phyloP scores from a whole-genome alignment of 2,329 filamentous ascomycete genomes.

The Pestalotiopsis fici region DNA sequence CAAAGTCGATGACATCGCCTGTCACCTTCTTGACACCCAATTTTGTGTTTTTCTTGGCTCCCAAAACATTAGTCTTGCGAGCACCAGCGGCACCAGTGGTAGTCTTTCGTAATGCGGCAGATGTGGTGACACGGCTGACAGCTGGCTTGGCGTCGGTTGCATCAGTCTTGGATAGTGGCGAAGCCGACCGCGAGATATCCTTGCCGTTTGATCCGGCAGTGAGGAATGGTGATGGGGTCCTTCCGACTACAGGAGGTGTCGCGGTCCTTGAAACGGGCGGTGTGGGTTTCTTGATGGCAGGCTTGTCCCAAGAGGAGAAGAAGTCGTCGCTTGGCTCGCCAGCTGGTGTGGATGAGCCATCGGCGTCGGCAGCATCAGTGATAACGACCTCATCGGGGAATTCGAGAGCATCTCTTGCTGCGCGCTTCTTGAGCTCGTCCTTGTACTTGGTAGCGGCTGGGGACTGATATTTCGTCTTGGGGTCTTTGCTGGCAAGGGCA shows the following conservation, averaged over 20 bases:
- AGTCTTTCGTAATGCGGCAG: slow-evolving; percentile 80
- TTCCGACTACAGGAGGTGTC: slow-evolving; percentile 79
- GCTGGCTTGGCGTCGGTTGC: slow-evolving; percentile 59
- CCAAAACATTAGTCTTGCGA: slow-evolving; percentile 83
- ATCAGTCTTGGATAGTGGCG: slow-evolving; percentile 71
- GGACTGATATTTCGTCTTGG: slow-evolving; percentile 95
- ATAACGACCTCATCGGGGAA: slow-evolving; percentile 87
- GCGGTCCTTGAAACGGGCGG: slow-evolving; percentile 88
- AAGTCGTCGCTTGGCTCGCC: slow-evolving; percentile 89
- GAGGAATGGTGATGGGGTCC: slow-evolving; percentile 88
- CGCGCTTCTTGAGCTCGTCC: slow-evolving; percentile 87
- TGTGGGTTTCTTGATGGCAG: slow-evolving; percentile 92
- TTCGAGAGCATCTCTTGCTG: slow-evolving; percentile 81
- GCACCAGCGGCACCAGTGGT: slow-evolving; percentile 57
- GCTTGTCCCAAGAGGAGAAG: slow-evolving; percentile 99
- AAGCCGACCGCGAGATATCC: slow-evolving; percentile 74
- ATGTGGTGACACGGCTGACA: slow-evolving; percentile 73
- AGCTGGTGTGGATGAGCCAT: slow-evolving; percentile 74
- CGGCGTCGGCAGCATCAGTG: slow-evolving; percentile 65
- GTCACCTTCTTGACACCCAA: slow-evolving; percentile 91
- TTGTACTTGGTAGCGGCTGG: slow-evolving; percentile 96
- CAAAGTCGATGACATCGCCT: slow-evolving; percentile 85
- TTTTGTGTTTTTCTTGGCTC: slow-evolving; percentile 80
- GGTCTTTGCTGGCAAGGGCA: slow-evolving; percentile 92
- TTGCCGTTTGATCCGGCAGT: slow-evolving; percentile 74